Conservation (phyloP, 768 basidiomycete genomes). For the Collybia mongolica region DNA sequence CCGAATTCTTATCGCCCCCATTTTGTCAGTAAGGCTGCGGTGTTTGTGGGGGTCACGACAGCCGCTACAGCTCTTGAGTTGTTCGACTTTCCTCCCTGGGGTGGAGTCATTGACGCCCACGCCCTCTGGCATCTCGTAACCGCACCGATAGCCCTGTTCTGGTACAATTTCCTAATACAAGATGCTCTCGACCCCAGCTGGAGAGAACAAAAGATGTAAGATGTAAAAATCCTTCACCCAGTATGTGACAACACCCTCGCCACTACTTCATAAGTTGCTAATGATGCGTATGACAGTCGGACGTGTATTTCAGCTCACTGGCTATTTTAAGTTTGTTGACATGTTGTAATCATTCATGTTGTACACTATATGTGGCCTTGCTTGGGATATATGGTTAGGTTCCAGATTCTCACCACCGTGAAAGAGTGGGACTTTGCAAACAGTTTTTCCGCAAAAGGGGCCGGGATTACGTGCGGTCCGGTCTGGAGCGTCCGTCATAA, state of each 20-base stretch:
- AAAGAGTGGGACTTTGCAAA: too few relatives aligned
- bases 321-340: neutral
- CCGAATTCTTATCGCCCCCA: conserved; percentile 58
- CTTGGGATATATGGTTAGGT: neutral
- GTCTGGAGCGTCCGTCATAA: too few relatives aligned
- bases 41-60: conserved; percentile 70
- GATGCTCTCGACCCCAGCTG: conserved; percentile 74
- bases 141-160: conserved; percentile 68
- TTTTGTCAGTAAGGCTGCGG: conserved; percentile 50
- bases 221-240: neutral
- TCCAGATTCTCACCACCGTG: too few relatives aligned
- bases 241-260: too few relatives aligned
- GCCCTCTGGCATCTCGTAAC: conserved; percentile 92
- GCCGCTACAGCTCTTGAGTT: conserved; percentile 79
- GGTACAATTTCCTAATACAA: conserved; percentile 83
- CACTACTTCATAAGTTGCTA: too few relatives aligned
- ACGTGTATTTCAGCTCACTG: neutral
- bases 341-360: conserved; percentile 1
- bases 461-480: too few relatives aligned
- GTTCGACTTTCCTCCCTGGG: conserved; percentile 85
- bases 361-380: neutral
- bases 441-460: too few relatives aligned
- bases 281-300: neutral
- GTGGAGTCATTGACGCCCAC: conserved; percentile 84
- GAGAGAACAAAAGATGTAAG: conserved; percentile 40